Evolutionary conservation across 495 filamentous ascomycete genomes (phyloP), one percentile per base, ranked within the genome.

Genomic region (Talaromyces adpressus): DNA sequence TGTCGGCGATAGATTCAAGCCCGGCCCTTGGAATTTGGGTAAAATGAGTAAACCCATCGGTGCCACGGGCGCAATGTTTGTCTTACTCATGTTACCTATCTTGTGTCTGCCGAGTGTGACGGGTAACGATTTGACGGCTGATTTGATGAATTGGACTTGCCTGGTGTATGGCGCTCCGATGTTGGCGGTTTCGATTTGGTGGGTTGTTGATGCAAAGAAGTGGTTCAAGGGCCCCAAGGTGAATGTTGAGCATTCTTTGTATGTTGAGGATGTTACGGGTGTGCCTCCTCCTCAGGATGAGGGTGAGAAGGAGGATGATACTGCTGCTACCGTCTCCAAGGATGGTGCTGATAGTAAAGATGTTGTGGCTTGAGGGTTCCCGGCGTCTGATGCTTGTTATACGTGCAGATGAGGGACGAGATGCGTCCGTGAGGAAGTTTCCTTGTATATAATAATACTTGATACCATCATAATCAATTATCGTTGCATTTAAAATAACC

Each of bases 151-250:
- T 64, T 91, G 89, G 89, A 92, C 89, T 4, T 81, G 78, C 70
- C 78, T 91, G 36, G 89, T 92, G 32, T 92, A 88, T 69, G 89
- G 87, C n/a, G 85, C 69, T 16, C 85, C 86, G 12, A 89, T 88
- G 86, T 41, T 85, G 8, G 72, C 80, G 4, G 81, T 89, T 9
- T 68, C 81, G 5, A 72, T 90, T 56, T 91, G 89, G 87, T 92
- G 88, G 82, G 72, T 87, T 66, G 76, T 91, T 34, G 84, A 84
- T 70, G 89, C 89, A 4, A 79, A 77, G 23, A 85, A 85, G 65
- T 91, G 89, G 89, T 92, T 92, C 72, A 89, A 84, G 64, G 89
- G 89, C 0, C 89, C 89, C 0, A 88, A 88, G 73, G 80, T 84
- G 30, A 81, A 81, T 71, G 70, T 80, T 9, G 75, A 79, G 65